A percentile compares a stretch with the other conserved stretches of the same genome.
phyloP scores from a whole-genome alignment of 306 rosid genomes.

The Macrotyloma uniflorum region DNA sequence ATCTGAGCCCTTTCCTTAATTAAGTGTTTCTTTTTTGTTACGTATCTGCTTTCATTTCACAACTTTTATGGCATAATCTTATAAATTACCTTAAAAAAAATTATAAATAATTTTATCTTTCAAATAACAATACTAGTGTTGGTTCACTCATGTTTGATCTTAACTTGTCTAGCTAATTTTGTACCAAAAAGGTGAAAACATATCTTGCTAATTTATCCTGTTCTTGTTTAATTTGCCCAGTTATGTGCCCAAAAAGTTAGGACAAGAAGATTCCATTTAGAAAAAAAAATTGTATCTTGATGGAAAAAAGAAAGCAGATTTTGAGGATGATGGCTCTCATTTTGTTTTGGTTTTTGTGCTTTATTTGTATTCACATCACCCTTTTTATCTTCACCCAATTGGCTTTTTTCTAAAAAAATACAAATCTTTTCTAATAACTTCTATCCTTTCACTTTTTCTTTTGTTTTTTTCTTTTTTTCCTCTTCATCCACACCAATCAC shows the following conservation, averaged over 20 bases:
- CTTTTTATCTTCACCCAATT: constrained; percentile 9
- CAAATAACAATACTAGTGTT: background rate
- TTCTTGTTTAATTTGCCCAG: background rate
- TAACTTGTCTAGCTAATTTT: background rate
- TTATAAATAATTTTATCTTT: background rate
- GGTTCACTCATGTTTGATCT: background rate
- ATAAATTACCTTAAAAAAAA: background rate
- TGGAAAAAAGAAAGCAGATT: constrained; percentile 14
- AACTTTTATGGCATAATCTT: background rate
- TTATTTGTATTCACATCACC: background rate
- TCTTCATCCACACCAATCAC: background rate
- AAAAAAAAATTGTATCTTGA: background rate
- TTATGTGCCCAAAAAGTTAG: constrained; percentile 25
- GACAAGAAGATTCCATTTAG: constrained; percentile 25
- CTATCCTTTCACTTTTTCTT: background rate
- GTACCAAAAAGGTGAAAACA: background rate
- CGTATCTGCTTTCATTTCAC: background rate
- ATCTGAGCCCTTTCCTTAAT: too few relatives aligned
- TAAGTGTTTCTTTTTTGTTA: background rate
- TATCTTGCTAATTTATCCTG: background rate
- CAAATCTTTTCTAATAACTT: background rate
- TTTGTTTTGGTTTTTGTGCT: constrained; percentile 19
- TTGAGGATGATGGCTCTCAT: constrained; percentile 5
- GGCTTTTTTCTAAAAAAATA: background rate
- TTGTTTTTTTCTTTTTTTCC: background rate